Percentiles rank a stretch among this genome's conserved stretches.
Evolutionary conservation across 495 filamentous ascomycete genomes (phyloP).

Genomic region (Ramalina intermedia): DNA sequence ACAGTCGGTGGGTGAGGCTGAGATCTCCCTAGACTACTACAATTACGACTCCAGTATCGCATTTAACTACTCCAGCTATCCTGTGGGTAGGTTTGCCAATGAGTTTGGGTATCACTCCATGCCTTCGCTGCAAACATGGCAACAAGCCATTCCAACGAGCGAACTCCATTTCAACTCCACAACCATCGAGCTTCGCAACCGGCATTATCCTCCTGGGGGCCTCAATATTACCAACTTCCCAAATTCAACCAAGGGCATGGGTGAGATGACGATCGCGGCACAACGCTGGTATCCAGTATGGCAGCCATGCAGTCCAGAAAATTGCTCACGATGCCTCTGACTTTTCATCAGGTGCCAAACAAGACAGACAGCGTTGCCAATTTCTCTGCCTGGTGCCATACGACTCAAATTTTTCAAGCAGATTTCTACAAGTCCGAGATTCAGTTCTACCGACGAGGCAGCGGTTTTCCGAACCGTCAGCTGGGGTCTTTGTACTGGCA

Average conservation of each 20-base stretch:
- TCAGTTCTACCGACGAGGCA: conserved; percentile 50
- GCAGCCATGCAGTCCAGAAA: neutral
- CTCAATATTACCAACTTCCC: conserved; percentile 31
- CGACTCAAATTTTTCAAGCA: conserved; percentile 55
- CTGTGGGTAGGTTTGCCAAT: conserved; percentile 49
- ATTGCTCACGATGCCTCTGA: neutral
- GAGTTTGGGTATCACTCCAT: conserved; percentile 57
- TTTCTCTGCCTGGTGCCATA: conserved; percentile 55
- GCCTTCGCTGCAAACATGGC: conserved; percentile 50
- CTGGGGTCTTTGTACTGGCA: conserved; percentile 56
- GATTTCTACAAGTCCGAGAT: conserved; percentile 51
- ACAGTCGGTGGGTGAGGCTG: neutral
- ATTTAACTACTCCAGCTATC: conserved; percentile 43
- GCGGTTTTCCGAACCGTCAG: conserved; percentile 43
- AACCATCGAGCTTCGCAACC: conserved; percentile 45
- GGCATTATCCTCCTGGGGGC: conserved; percentile 44
- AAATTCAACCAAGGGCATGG: conserved; percentile 35
- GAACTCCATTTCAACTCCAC: conserved; percentile 49
- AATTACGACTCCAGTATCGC: conserved; percentile 43
- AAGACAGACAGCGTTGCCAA: conserved; percentile 43
- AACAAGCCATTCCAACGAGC: conserved; percentile 32
- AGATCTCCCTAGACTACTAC: conserved; percentile 37
- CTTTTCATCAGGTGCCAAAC: conserved; percentile 25
- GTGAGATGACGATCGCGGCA: conserved; percentile 48
- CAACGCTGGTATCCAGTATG: conserved; percentile 41